Percentiles rank a stretch among this genome's conserved stretches.
Conservation (phyloP, 306 rosid species). For the Quercus glauca region DNA sequence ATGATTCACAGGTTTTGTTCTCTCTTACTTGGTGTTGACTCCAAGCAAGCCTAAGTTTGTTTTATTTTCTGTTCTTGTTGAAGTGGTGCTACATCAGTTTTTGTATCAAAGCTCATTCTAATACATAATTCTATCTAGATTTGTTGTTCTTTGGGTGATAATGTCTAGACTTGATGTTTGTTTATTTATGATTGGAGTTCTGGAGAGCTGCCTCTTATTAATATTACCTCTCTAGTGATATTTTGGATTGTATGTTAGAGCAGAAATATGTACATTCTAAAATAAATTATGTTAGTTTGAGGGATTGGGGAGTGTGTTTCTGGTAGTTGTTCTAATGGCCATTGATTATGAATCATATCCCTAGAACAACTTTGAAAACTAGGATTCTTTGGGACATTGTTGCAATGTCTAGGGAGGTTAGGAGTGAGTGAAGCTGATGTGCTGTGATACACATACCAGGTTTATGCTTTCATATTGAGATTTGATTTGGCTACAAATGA, state of each 20-base stretch:
- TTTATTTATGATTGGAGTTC: neutral
- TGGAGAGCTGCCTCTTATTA: neutral
- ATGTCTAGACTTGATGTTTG: neutral
- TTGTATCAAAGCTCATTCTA: too few relatives aligned
- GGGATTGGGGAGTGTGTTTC: neutral
- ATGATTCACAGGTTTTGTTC: too few relatives aligned
- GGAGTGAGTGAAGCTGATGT: neutral
- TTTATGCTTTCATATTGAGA: neutral
- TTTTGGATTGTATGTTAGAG: neutral
- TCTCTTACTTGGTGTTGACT: too few relatives aligned
- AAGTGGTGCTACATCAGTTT: too few relatives aligned
- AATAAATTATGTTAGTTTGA: neutral
- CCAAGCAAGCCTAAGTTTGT: too few relatives aligned
- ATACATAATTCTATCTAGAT: neutral
- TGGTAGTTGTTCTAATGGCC: neutral
- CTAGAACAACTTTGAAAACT: neutral
- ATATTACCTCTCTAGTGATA: neutral
- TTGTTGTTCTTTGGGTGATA: neutral
- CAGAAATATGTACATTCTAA: neutral
- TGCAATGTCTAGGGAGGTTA: neutral
- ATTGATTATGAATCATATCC: neutral
- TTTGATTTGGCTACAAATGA: neutral
- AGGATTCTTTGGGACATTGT: neutral
- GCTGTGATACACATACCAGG: neutral
- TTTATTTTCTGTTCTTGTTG: too few relatives aligned